These are phyloP conservation scores for Ceratorhiza oryzae-sativae DNA, from an alignment of 1,284 basidiomycete species.

Conservation along the genomic window DNA sequence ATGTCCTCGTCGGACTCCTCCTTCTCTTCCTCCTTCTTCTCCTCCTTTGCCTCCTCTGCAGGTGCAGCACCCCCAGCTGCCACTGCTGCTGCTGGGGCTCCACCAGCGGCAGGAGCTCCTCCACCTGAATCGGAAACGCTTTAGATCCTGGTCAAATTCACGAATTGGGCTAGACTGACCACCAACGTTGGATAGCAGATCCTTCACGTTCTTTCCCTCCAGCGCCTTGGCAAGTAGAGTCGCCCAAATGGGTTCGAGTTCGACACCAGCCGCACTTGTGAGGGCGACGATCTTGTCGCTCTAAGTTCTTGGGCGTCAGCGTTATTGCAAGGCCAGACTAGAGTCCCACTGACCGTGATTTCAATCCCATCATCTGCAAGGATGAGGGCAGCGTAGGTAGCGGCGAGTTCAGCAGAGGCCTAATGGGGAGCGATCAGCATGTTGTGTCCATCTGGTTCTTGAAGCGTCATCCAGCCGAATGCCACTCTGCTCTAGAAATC, in stretches of 20 bases:
- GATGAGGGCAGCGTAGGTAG: slow-evolving; percentile 93
- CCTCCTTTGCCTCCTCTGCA: slow-evolving; percentile 80
- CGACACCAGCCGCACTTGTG: slow-evolving; percentile 82
- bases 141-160: neutral
- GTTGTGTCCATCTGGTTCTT: neutral
- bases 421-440: slow-evolving; percentile 45
- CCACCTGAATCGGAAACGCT: slow-evolving; percentile 53
- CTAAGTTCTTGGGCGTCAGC: slow-evolving; percentile 53
- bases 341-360: slow-evolving; percentile 82
- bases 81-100: slow-evolving; percentile 65
- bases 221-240: slow-evolving; percentile 95
- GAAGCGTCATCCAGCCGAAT: neutral
- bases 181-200: slow-evolving; percentile 90
- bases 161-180: slow-evolving; percentile 55
- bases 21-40: slow-evolving; percentile 62
- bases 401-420: slow-evolving; percentile 78
- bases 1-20: slow-evolving; percentile 86
- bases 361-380: slow-evolving; percentile 96
- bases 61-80: slow-evolving; percentile 65
- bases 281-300: slow-evolving; percentile 90
- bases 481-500: neutral
- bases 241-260: slow-evolving; percentile 98
- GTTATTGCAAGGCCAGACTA: neutral
- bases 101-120: slow-evolving; percentile 60
- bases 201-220: slow-evolving; percentile 97